Base-by-base conservation (phyloP, 2,329 filamentous ascomycete species). In the Sclerotinia subarctica region DNA sequence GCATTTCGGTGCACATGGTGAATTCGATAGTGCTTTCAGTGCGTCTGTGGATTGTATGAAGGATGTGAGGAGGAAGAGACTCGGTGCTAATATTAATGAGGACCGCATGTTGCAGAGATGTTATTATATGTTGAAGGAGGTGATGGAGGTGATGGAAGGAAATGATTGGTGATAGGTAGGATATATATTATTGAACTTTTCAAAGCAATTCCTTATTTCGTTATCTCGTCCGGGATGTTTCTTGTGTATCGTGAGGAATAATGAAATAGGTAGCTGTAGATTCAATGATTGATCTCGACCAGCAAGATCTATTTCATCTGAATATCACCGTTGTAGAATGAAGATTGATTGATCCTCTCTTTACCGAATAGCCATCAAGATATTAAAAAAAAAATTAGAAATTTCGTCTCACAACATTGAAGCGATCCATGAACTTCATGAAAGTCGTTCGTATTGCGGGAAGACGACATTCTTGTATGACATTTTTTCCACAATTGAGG, bases 1-100 rank as follows among this genome's bases (percentile, higher is more conserved):
- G 58, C 76, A 77, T 29, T 73, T 71, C 3, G 69, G 29, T 3
- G 76, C 74, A 67, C 76, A 77, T 63, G 73, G 73, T 24, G 76
- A 76, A 32, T 67, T 35, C 10, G 69, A 29, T 2, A 74, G 56
- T 32, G 73, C 71, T 54, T 73, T 65, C 32, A 76, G 64, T 26
- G 74, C 75, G 51, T 26, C 66, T 52, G 54, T 68, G 6, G 71
- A 54, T 19, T 70, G 57, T n/a, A 67, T 53, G 35, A 73, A 52
- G 5, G 66, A 73, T 15, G 71, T 70, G 46, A 73, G 52, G 42
- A 75, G 69, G 57, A 70, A 66, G 47, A 76, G 71, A n/a, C 67
- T 49, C 29, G 70, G 53, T 32, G 68, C 38, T n/a, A 60, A 29
- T 8, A 67, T n/a, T 15, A 60, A 8, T 44, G 72, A 71, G 17